phyloP scores from a whole-genome alignment of 345 rosid genomes.

The Eutrema japonicum region DNA sequence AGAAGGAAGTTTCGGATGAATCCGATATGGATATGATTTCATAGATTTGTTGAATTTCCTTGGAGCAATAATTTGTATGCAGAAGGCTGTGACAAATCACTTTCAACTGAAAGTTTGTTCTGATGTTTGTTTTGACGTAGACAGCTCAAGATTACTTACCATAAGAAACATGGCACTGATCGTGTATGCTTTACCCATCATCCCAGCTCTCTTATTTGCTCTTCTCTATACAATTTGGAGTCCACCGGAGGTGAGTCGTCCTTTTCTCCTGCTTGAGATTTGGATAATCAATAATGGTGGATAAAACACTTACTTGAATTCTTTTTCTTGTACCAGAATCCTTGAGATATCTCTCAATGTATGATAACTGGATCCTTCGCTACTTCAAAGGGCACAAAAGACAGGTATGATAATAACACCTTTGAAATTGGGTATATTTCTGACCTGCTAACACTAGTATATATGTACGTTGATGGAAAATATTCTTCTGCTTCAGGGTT shows the following conservation, averaged over 20 bases:
- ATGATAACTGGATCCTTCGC: slow-evolving; percentile 90
- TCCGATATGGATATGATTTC: background rate
- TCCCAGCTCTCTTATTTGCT: slow-evolving; percentile 90
- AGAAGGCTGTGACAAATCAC: background rate
- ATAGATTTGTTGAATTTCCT: background rate
- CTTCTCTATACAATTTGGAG: slow-evolving; percentile 74
- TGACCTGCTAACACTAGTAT: slow-evolving; percentile 19
- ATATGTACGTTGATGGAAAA: background rate
- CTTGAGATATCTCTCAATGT: slow-evolving; percentile 86
- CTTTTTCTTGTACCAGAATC: slow-evolving; percentile 57
- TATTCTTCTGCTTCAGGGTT: slow-evolving; percentile 55
- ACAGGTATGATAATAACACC: slow-evolving; percentile 54
- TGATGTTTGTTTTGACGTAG: slow-evolving; percentile 39
- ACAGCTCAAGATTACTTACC: slow-evolving; percentile 90
- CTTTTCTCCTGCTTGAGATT: slow-evolving; percentile 2
- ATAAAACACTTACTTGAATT: background rate
- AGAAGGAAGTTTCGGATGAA: background rate
- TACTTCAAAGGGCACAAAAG: slow-evolving; percentile 95
- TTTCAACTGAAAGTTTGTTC: slow-evolving; percentile 23
- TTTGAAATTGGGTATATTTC: background rate
- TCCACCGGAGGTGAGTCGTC: slow-evolving; percentile 67
- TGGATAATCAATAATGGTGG: slow-evolving; percentile 6
- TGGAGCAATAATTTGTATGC: background rate
- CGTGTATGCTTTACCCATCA: slow-evolving; percentile 92
- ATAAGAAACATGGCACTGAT: slow-evolving; percentile 91